Evolutionary conservation across 306 rosid species (phyloP).

Genomic region (Sophora flavescens): DNA sequence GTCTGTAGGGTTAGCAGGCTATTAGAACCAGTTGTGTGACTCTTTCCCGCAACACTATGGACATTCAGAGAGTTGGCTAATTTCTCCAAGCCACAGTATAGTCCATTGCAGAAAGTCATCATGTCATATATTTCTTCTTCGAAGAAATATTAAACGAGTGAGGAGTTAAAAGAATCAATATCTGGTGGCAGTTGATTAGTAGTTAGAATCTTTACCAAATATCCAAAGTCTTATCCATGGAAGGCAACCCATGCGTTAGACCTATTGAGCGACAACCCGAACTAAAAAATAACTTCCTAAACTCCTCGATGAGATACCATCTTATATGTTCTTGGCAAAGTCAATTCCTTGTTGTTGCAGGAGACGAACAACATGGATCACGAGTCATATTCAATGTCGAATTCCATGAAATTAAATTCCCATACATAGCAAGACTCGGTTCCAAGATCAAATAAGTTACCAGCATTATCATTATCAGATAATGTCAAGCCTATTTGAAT

Average conservation of each 20-base stretch:
- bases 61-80: neutral
- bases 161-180: neutral
- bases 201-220: neutral
- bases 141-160: neutral
- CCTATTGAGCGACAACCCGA: neutral
- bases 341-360: constrained; percentile 29
- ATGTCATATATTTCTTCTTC: constrained; percentile 5
- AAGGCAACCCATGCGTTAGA: constrained; percentile 9
- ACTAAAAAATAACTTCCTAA: neutral
- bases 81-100: neutral
- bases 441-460: neutral
- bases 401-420: constrained; percentile 31
- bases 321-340: neutral
- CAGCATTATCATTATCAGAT: neutral
- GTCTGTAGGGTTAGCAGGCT: constrained; percentile 6
- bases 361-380: neutral
- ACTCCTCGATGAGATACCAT: constrained; percentile 15
- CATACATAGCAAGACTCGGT: neutral
- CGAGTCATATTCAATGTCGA: neutral
- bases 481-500: constrained; percentile 18
- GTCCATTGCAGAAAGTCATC: constrained; percentile 13
- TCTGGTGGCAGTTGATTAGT: neutral
- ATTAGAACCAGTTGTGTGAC: constrained; percentile 21
- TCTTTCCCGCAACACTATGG: neutral
- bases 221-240: constrained; percentile 40